Evolutionary conservation across 2,329 filamentous ascomycete genomes (phyloP).

Genomic region (Zarea fungicola): DNA sequence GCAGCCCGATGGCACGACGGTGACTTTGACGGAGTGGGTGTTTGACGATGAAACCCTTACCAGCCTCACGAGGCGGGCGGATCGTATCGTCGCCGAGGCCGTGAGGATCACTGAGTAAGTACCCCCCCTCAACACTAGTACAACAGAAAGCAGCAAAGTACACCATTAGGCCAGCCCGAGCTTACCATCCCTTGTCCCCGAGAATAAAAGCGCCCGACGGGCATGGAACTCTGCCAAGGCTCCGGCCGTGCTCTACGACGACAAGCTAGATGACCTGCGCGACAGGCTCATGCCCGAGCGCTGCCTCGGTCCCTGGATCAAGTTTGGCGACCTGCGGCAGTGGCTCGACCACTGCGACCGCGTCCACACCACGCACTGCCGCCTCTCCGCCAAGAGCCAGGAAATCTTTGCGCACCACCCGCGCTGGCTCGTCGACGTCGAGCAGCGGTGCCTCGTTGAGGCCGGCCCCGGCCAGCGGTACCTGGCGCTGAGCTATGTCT

Average conservation of each 20-base stretch:
- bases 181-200: too few relatives aligned
- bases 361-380: constrained; percentile 1
- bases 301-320: constrained; percentile 10
- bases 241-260: constrained; percentile 5
- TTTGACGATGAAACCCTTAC: constrained; percentile 4
- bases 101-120: constrained; percentile 3
- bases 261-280: constrained; percentile 11
- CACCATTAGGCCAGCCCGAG: too few relatives aligned
- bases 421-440: constrained; percentile 6
- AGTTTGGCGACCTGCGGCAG: constrained; percentile 1
- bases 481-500: constrained; percentile 19
- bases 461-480: constrained; percentile 12
- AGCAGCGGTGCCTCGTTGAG: constrained; percentile 1
- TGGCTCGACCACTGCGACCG: constrained; percentile 11
- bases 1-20: neutral
- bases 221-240: neutral
- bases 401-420: constrained; percentile 8
- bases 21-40: constrained; percentile 4
- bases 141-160: too few relatives aligned
- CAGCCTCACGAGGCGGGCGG: neutral
- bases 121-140: too few relatives aligned
- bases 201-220: constrained; percentile 3
- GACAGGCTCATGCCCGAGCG: constrained; percentile 10
- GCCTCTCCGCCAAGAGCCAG: neutral
- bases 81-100: neutral